A percentile compares a stretch with the other conserved stretches of the same genome.
Conservation (phyloP, 306 rosid genomes). For the Vigna radiata region DNA sequence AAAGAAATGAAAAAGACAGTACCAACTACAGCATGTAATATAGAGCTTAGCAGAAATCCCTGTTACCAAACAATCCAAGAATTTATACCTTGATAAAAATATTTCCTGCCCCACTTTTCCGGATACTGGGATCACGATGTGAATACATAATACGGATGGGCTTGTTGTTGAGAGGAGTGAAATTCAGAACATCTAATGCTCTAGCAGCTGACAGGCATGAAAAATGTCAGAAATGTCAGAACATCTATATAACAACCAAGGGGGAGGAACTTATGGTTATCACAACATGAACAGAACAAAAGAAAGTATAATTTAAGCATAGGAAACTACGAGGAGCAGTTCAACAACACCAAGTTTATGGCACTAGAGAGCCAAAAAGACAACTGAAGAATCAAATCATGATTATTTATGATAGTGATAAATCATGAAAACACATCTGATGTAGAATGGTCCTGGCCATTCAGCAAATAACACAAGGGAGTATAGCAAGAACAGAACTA, state of each 20-base stretch:
- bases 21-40: conserved; percentile 27
- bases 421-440: not conserved
- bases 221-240: conserved; percentile 23
- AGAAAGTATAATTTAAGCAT: not conserved
- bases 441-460: not conserved
- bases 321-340: not conserved
- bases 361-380: conserved; percentile 2
- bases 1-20: conserved; percentile 24
- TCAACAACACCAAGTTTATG: not conserved
- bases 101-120: conserved; percentile 96
- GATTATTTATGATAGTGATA: conserved; percentile 15
- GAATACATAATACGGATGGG: conserved; percentile 95
- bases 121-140: conserved; percentile 93
- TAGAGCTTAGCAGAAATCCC: conserved; percentile 16
- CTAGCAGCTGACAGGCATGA: conserved; percentile 76
- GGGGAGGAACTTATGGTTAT: not conserved
- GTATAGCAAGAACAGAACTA: not conserved
- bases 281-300: conserved; percentile 5
- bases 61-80: conserved; percentile 8
- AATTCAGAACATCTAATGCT: conserved; percentile 90
- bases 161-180: conserved; percentile 77
- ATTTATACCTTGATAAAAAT: conserved; percentile 85
- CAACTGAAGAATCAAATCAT: not conserved
- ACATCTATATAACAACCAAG: not conserved
- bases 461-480: not conserved